phyloP scores from a whole-genome alignment of 2,329 filamentous ascomycete species.

The Epichloe sibirici region DNA sequence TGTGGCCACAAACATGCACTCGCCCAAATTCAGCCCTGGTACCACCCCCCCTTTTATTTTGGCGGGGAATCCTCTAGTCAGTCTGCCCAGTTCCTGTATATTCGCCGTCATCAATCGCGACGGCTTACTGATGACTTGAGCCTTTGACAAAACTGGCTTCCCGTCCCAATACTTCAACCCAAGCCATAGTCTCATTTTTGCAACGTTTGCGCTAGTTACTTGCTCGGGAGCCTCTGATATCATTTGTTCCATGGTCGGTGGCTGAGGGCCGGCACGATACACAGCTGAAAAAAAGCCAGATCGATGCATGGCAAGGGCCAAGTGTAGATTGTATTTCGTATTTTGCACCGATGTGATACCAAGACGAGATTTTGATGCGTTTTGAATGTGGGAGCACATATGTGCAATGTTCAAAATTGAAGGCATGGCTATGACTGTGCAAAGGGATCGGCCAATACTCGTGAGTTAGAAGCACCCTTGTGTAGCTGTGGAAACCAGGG shows the following conservation, averaged over 20 bases:
- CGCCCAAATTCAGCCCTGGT: constrained; percentile 64
- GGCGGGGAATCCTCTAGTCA: constrained; percentile 57
- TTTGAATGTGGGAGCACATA: constrained; percentile 85
- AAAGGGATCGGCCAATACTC: not conserved
- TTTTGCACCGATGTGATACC: constrained; percentile 73
- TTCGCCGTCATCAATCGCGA: constrained; percentile 59
- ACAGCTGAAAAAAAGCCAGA: constrained; percentile 73
- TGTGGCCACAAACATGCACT: constrained; percentile 71
- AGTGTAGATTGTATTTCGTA: constrained; percentile 65
- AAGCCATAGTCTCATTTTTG: constrained; percentile 69
- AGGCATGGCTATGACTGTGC: constrained; percentile 19
- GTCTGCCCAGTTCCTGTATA: constrained; percentile 45
- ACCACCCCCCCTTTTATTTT: constrained; percentile 50
- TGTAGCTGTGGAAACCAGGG: too few relatives aligned
- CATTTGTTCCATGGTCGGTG: constrained; percentile 36
- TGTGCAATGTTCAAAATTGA: constrained; percentile 59
- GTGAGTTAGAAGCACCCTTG: not conserved
- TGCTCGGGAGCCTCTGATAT: constrained; percentile 36
- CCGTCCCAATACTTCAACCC: constrained; percentile 85
- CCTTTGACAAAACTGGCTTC: constrained; percentile 59
- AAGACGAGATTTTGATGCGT: constrained; percentile 72
- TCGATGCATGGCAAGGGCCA: constrained; percentile 68
- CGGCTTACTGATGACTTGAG: constrained; percentile 59
- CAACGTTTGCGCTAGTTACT: constrained; percentile 58
- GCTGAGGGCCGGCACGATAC: constrained; percentile 52